phyloP scores from a whole-genome alignment of 768 basidiomycete genomes.

The Epithele typhae region DNA sequence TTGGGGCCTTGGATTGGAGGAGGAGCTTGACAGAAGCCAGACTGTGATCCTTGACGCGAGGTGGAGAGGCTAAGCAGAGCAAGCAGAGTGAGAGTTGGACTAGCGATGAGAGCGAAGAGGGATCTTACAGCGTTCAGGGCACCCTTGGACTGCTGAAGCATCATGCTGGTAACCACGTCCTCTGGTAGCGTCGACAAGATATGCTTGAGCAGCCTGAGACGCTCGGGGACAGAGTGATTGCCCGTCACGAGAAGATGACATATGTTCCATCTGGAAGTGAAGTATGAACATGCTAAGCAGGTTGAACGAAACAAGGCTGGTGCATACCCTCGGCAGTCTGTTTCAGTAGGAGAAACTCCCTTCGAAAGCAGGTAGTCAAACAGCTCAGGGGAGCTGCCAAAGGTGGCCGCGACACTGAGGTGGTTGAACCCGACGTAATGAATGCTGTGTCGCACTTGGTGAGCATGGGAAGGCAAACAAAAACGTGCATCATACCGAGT shows the following conservation, averaged over 20 bases:
- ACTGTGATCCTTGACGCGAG: slow-evolving; percentile 40
- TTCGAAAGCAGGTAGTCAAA: slow-evolving; percentile 49
- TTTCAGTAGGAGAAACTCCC: slow-evolving; percentile 40
- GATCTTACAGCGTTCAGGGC: slow-evolving; percentile 49
- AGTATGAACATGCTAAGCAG: background rate
- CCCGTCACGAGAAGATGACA: slow-evolving; percentile 42
- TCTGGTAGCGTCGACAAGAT: slow-evolving; percentile 47
- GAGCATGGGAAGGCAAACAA: background rate
- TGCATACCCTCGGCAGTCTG: slow-evolving; percentile 42
- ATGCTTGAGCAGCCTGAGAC: slow-evolving; percentile 32
- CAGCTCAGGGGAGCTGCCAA: slow-evolving; percentile 25
- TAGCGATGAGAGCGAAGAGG: too few relatives aligned
- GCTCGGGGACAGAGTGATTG: slow-evolving; percentile 21
- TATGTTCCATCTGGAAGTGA: slow-evolving; percentile 46
- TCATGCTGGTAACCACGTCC: slow-evolving; percentile 39
- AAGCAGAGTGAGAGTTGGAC: background rate
- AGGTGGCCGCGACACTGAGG: slow-evolving; percentile 38
- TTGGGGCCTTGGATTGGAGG: slow-evolving; percentile 30
- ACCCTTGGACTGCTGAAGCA: slow-evolving; percentile 42
- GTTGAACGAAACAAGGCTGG: background rate
- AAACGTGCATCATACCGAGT: slow-evolving; percentile 32
- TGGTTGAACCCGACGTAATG: slow-evolving; percentile 34
- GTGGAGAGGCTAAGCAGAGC: slow-evolving; percentile 43
- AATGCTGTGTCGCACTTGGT: background rate
- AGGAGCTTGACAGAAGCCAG: slow-evolving; percentile 27